phyloP scores from a whole-genome alignment of 257 asterid species.

The Plantago elongata region DNA sequence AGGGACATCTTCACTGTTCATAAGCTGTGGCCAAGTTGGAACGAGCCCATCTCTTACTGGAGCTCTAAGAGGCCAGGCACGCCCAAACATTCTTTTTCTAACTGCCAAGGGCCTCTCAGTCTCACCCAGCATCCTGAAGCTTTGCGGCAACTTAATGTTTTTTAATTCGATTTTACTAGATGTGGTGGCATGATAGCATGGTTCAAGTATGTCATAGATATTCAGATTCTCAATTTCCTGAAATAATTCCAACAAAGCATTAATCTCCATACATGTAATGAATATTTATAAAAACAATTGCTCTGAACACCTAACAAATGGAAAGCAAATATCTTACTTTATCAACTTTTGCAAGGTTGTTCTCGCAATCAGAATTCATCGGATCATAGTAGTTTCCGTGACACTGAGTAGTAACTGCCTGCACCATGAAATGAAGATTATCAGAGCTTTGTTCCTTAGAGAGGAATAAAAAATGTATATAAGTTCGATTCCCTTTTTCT shows the following conservation, averaged over 20 bases:
- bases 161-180: slow-evolving; percentile 29
- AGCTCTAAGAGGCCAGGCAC: slow-evolving; percentile 96
- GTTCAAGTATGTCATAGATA: slow-evolving; percentile 82
- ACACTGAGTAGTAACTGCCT: slow-evolving; percentile 61
- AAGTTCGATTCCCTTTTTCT: background rate
- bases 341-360: slow-evolving; percentile 48
- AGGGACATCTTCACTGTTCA: slow-evolving; percentile 38
- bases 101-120: slow-evolving; percentile 80
- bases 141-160: slow-evolving; percentile 48
- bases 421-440: slow-evolving; percentile 27
- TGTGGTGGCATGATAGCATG: slow-evolving; percentile 64
- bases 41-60: slow-evolving; percentile 79
- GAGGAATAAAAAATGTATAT: background rate
- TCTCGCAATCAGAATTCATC: slow-evolving; percentile 39
- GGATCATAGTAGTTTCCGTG: slow-evolving; percentile 61
- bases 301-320: background rate
- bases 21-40: slow-evolving; percentile 87
- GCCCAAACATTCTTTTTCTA: slow-evolving; percentile 82
- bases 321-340: slow-evolving; percentile 36
- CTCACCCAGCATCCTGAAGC: slow-evolving; percentile 93
- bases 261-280: background rate
- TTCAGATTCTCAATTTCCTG: slow-evolving; percentile 62
- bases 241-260: slow-evolving; percentile 14
- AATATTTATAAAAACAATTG: no score
- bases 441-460: slow-evolving; percentile 12